Evolutionary conservation across 257 asterid genomes (phyloP).

Genomic region (Haberlea rhodopensis): DNA sequence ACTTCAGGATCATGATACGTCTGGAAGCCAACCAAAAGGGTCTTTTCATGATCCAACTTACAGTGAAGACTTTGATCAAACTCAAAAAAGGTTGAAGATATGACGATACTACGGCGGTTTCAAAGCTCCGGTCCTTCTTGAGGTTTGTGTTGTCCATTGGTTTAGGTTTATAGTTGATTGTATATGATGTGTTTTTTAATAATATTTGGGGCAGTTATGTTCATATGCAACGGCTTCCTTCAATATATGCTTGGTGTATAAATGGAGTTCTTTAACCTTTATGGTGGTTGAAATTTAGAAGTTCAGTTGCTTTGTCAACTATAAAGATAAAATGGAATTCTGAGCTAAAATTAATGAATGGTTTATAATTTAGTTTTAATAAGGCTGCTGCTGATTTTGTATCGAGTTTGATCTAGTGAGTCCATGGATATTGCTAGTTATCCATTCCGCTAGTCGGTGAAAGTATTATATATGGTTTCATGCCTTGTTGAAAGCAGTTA

Average conservation of each 20-base stretch:
- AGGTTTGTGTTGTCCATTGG: slow-evolving; percentile 20
- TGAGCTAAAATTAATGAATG: slow-evolving; percentile 4
- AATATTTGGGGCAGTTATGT: slow-evolving; percentile 19
- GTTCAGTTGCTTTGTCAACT: background rate
- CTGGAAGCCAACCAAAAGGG: slow-evolving; percentile 40
- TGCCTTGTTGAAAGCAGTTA: too few relatives aligned
- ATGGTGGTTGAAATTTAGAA: slow-evolving; percentile 16
- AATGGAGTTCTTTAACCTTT: background rate
- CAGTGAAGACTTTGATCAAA: slow-evolving; percentile 43
- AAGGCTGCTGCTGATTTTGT: too few relatives aligned
- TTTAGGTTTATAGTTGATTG: slow-evolving; percentile 31
- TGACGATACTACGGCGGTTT: slow-evolving; percentile 25
- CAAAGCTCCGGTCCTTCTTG: too few relatives aligned
- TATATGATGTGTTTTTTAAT: slow-evolving; percentile 31
- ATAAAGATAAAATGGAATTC: slow-evolving; percentile 1
- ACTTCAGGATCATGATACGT: slow-evolving; percentile 50
- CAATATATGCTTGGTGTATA: slow-evolving; percentile 15
- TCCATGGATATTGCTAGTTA: too few relatives aligned
- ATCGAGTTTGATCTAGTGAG: too few relatives aligned
- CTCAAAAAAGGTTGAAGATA: slow-evolving; percentile 55
- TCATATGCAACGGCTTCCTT: slow-evolving; percentile 21
- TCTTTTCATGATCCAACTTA: slow-evolving; percentile 35
- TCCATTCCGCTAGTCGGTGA: too few relatives aligned
- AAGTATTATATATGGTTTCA: too few relatives aligned
- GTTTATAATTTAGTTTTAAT: too few relatives aligned